Evolutionary conservation across 2,329 filamentous ascomycete species (phyloP).

Genomic region (Talaromyces pinophilus): DNA sequence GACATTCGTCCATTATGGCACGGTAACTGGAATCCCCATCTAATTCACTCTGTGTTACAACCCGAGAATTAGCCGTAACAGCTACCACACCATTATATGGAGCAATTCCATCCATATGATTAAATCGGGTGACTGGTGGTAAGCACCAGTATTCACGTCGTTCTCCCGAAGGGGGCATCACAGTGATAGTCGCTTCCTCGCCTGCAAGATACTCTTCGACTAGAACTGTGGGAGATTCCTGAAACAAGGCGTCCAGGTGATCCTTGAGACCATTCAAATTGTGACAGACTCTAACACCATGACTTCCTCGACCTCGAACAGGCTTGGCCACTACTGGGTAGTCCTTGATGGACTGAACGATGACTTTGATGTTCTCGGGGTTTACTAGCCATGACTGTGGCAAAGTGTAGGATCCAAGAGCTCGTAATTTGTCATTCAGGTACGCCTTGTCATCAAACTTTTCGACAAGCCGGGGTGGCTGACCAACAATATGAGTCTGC

Average conservation of each 20-base stretch:
- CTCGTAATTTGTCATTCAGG: neutral
- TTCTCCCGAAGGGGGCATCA: neutral
- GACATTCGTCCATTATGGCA: neutral
- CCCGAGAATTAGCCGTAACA: conserved; percentile 51
- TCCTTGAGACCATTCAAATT: neutral
- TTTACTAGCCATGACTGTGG: neutral
- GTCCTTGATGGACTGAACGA: neutral
- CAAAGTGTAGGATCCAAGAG: neutral
- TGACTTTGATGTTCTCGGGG: neutral
- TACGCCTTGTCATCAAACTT: neutral
- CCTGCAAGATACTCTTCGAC: neutral
- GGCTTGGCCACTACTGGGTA: neutral
- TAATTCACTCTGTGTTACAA: conserved; percentile 36
- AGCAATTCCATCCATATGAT: conserved; percentile 51
- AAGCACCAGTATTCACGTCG: neutral
- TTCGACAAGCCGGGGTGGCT: neutral
- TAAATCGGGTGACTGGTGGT: conserved; percentile 26
- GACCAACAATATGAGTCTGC: neutral
- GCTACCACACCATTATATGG: conserved; percentile 54
- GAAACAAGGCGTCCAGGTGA: neutral
- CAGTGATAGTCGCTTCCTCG: neutral
- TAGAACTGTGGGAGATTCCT: neutral
- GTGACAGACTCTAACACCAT: neutral
- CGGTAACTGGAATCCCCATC: neutral
- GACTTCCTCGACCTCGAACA: neutral